Base-by-base conservation (phyloP, 192 early-diverging fungal species). In the Paraglomus brasilianum region DNA sequence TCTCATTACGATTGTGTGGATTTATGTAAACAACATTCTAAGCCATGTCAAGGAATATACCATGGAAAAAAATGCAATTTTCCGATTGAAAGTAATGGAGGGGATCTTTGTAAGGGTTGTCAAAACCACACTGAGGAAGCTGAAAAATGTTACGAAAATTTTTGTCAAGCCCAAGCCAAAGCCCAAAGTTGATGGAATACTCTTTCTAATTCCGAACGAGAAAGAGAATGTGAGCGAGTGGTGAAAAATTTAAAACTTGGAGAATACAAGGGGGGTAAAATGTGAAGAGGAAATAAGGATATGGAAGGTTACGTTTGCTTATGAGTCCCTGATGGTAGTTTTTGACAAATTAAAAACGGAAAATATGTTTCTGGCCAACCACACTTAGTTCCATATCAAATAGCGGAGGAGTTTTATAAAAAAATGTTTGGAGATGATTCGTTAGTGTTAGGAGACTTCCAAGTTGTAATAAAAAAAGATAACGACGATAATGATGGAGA, bases 401-500 rank as follows among this genome's bases (percentile, higher is more conserved):
- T 53, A n/a, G n/a, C 52, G 52, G 52, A 53, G 19, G 52, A 53
- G 52, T 53, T 53, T 53, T n/a, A n/a, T 9, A 22, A 53, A 53
- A 53, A 21, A 53, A 21, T n/a, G 19, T 53, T 53, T 53, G 52
- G 52, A 21, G 7, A 53, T 9, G n/a, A n/a, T 53, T 9, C 9
- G 9, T 53, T 53, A 53, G 9, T 53, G n/a, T n/a, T 9, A 53
- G 22, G 19, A 53, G 52, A 53, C 52, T 53, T 19, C 52, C 6
- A 6, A 53, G 22, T 53, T 19, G 19, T 17, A 53, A 53, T 19
- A 53, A 53, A 53, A 53, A 22, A 53, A 19, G n/a, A 21, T 53
- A 53, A 17, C 22, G 52, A 53, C 22, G 52, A 53, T 53, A 53
- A 53, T n/a, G n/a, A n/a, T n/a, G n/a, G n/a, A 53, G 52, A 53